A percentile compares a stretch with the other conserved stretches of the same genome.
Conservation (phyloP, 768 basidiomycete species). For the Cystoderma amianthinum region DNA sequence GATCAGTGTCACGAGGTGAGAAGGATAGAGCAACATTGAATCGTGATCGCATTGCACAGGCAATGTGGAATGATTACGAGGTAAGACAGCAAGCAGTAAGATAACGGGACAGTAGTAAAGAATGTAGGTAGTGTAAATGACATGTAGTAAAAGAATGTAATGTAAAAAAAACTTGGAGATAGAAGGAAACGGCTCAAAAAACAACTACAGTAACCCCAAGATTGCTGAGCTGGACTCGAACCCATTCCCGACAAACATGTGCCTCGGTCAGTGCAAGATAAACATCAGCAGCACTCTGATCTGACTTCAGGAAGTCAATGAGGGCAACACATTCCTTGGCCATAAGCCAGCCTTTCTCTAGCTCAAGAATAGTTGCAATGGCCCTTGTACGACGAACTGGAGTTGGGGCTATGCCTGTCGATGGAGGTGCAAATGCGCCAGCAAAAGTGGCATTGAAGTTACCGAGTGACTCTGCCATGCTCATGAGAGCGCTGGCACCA, state of each 20-base stretch:
- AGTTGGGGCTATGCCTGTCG: slow-evolving; percentile 1
- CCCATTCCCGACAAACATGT: slow-evolving; percentile 6
- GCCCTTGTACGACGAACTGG: slow-evolving; percentile 4
- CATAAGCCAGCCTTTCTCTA: slow-evolving; percentile 3
- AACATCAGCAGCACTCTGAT: slow-evolving; percentile 3
- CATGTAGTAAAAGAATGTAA: background rate
- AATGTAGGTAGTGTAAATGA: background rate
- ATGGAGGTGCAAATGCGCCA: background rate
- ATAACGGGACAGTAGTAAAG: background rate
- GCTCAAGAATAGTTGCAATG: background rate
- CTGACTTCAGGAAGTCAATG: slow-evolving; percentile 4
- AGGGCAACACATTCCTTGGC: slow-evolving; percentile 1
- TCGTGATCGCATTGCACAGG: slow-evolving; percentile 10
- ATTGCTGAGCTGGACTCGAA: slow-evolving; percentile 3
- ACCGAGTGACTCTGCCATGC: background rate
- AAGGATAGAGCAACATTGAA: slow-evolving; percentile 3
- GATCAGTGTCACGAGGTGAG: slow-evolving; percentile 2
- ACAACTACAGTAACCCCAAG: background rate
- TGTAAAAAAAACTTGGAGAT: background rate
- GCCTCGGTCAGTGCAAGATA: slow-evolving; percentile 3
- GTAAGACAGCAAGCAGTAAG: background rate
- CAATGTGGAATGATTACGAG: slow-evolving; percentile 9
- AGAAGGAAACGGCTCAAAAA: background rate
- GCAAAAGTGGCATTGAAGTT: background rate
- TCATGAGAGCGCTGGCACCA: slow-evolving; percentile 1